phyloP scores from a whole-genome alignment of 1,284 basidiomycete genomes.

The Amylostereum areolatum region DNA sequence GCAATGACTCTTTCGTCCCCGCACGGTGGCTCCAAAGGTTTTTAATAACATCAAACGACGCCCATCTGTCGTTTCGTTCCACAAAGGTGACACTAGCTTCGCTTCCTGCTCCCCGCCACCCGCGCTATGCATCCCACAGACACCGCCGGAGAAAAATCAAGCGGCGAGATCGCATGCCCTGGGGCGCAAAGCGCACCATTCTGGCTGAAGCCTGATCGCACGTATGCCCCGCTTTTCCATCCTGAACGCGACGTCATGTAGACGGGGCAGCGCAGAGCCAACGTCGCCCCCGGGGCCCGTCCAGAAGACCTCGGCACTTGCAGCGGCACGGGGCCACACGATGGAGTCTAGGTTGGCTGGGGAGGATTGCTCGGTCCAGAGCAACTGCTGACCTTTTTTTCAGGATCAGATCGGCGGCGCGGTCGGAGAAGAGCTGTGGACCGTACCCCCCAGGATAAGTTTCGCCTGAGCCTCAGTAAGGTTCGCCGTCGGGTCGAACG shows the following conservation, averaged over 20 bases:
- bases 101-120: too few species aligned
- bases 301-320: slow-evolving; percentile 84
- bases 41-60: too few species aligned
- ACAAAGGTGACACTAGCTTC: too few species aligned
- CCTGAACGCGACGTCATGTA: slow-evolving; percentile 71
- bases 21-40: too few species aligned
- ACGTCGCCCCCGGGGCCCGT: slow-evolving; percentile 54
- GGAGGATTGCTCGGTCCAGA: slow-evolving; percentile 77
- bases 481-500: slow-evolving; percentile 65
- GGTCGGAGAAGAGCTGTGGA: neutral
- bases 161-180: slow-evolving; percentile 44
- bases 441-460: slow-evolving; percentile 54
- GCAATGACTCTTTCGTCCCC: too few species aligned
- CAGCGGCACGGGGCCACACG: slow-evolving; percentile 76
- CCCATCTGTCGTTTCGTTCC: too few species aligned
- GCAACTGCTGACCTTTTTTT: slow-evolving; percentile 45
- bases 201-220: slow-evolving; percentile 69
- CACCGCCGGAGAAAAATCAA: neutral
- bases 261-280: slow-evolving; percentile 59
- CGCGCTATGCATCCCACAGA: too few species aligned
- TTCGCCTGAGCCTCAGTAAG: slow-evolving; percentile 41
- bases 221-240: slow-evolving; percentile 63
- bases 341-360: slow-evolving; percentile 65
- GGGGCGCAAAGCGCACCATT: slow-evolving; percentile 74
- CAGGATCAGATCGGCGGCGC: neutral